Conservation (phyloP, 2,329 filamentous ascomycete species). For the Trichoderma asperellum region DNA sequence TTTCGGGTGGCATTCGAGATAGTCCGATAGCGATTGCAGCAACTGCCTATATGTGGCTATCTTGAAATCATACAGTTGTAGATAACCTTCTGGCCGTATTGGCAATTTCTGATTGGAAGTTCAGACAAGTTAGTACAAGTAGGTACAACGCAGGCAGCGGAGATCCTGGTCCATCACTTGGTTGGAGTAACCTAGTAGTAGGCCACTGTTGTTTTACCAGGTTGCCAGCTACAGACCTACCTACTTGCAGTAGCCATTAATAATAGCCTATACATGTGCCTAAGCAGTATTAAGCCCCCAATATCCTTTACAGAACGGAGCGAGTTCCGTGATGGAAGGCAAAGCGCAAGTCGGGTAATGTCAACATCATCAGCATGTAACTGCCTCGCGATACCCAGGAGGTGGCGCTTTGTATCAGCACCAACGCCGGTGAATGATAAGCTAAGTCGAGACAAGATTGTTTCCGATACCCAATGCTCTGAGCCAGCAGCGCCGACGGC, state of each 20-base stretch:
- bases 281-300: not conserved
- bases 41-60: not conserved
- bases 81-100: not conserved
- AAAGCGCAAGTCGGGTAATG: not conserved
- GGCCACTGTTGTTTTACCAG: not conserved
- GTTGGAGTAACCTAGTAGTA: too few species aligned
- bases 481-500: not conserved
- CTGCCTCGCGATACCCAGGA: not conserved
- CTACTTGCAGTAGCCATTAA: not conserved
- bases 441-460: not conserved
- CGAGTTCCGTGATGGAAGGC: not conserved
- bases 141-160: not conserved
- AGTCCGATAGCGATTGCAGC: not conserved
- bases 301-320: not conserved
- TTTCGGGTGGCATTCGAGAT: not conserved
- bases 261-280: not conserved
- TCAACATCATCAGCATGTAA: not conserved
- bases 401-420: not conserved
- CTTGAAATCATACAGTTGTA: not conserved
- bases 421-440: not conserved
- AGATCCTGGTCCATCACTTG: not conserved
- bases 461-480: not conserved
- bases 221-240: not conserved
- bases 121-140: not conserved
- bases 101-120: not conserved